Base-by-base conservation (phyloP, 768 basidiomycete genomes). In the Tulasnella sp. region DNA sequence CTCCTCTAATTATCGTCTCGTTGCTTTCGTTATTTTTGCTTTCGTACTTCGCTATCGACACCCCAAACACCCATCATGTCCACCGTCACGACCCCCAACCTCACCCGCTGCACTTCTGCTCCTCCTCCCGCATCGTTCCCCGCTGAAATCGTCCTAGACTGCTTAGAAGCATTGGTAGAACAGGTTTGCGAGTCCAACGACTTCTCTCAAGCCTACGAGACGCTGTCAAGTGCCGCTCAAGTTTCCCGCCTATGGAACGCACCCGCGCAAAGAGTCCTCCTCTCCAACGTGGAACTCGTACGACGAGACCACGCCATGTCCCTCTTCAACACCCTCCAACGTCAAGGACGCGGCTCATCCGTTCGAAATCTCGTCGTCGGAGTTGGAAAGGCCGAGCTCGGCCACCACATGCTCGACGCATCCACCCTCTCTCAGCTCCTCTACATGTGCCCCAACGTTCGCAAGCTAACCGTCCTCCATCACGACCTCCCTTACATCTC, bases 361-460 rank as follows among this genome's bases (percentile, higher is more conserved):
- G 67, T 70, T 16, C 29, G 67, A 39, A 70, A 70, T 70, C 67
- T 70, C n/a, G 67, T 70, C 67, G 67, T 70, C 37, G 67, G 67
- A 9, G 67, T 70, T 70, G 67, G 67, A 7, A 70, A 70, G 37
- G 32, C 67, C 67, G 32, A 70, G 32, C 29, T 32, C n/a, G 67
- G 37, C 15, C 67, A 70, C 15, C 67, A 39, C 32, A 70, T 70
- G 67, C 67, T 70, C 67, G 67, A 70, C 37, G 32, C 67, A 26
- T 39, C 67, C 20, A 32, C 37, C 15, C 67, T 70, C 67, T 32
- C 67, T 9, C 32, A 70, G 23, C 67, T 70, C 67, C 67, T 70
- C 29, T 32, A 32, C 67, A 70, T 39, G 67, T 70, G 67, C 67
- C 67, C 67, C 37, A 70, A 70, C 67, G 37, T 70, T n/a, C 67